These are phyloP conservation scores for Psilocybe cubensis DNA, from an alignment of 768 basidiomycete genomes.

Conservation along the genomic window DNA sequence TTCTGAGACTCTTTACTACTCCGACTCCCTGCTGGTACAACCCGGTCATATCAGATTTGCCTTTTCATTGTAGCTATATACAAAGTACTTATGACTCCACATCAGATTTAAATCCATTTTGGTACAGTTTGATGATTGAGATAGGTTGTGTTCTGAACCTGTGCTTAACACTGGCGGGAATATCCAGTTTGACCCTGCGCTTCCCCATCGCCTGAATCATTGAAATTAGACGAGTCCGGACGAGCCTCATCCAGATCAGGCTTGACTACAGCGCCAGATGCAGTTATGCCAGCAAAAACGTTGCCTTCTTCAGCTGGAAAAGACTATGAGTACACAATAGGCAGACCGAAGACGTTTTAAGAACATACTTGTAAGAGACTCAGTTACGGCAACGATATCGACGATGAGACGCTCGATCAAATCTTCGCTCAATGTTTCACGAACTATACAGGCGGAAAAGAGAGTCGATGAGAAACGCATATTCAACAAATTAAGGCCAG, in stretches of 20 bases:
- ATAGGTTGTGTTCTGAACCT: too few species aligned
- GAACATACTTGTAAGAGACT: slow-evolving; percentile 46
- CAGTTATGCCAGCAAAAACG: slow-evolving; percentile 26
- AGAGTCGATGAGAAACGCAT: slow-evolving; percentile 16
- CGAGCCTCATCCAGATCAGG: slow-evolving; percentile 44
- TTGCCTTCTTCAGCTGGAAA: slow-evolving; percentile 24
- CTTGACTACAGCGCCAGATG: slow-evolving; percentile 29
- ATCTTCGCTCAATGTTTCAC: slow-evolving; percentile 59
- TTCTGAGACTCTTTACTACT: background rate
- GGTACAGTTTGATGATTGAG: too few species aligned
- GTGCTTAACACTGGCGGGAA: slow-evolving; percentile 41
- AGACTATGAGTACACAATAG: background rate
- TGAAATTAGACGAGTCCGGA: slow-evolving; percentile 45
- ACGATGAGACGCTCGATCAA: slow-evolving; percentile 50
- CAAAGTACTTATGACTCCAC: background rate
- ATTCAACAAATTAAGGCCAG: slow-evolving; percentile 16
- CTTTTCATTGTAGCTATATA: background rate
- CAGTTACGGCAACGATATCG: slow-evolving; percentile 54
- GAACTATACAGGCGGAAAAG: slow-evolving; percentile 37
- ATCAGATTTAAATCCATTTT: background rate
- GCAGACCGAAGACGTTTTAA: background rate
- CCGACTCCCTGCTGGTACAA: background rate
- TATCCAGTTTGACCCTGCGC: slow-evolving; percentile 35
- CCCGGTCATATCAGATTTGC: background rate
- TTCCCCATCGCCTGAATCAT: slow-evolving; percentile 28